Percentiles rank a stretch among this genome's conserved stretches.
Evolutionary conservation across 2,329 filamentous ascomycete genomes (phyloP).

Genomic region (Ramularia endophylla): DNA sequence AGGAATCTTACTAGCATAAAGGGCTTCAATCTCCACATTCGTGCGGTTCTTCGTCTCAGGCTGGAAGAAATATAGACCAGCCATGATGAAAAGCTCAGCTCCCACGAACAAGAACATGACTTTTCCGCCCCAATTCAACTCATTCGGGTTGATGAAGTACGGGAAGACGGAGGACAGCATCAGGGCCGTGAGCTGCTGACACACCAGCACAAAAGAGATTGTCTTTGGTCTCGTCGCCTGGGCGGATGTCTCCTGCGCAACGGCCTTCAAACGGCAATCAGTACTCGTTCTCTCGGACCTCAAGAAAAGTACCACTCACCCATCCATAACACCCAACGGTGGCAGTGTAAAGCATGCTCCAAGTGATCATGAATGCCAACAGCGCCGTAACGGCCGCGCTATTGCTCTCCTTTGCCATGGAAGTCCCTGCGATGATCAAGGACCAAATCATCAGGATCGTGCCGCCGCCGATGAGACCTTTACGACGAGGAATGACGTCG

Average conservation of each 20-base stretch:
- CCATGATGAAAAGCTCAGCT: conserved; percentile 32
- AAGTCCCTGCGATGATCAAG: conserved; percentile 19
- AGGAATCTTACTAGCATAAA: conserved; percentile 16
- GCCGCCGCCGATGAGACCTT: conserved; percentile 21
- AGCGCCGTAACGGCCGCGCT: conserved; percentile 19
- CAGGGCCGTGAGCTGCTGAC: conserved; percentile 32
- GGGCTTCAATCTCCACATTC: conserved; percentile 31
- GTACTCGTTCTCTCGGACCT: too few relatives aligned
- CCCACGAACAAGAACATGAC: conserved; percentile 36
- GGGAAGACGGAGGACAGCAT: conserved; percentile 35
- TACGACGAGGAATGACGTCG: conserved; percentile 20
- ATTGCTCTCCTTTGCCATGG: conserved; percentile 18
- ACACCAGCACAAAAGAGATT: conserved; percentile 23
- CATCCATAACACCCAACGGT: too few relatives aligned
- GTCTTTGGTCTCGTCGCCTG: conserved; percentile 23
- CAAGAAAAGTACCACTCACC: too few relatives aligned
- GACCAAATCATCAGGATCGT: conserved; percentile 21
- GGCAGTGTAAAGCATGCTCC: conserved; percentile 23
- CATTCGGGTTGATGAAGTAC: conserved; percentile 36
- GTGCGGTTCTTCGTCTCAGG: conserved; percentile 37
- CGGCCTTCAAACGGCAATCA: too few relatives aligned
- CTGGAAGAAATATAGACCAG: conserved; percentile 31
- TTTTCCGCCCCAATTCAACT: conserved; percentile 36
- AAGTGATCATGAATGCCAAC: conserved; percentile 25
- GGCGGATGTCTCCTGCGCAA: conserved; percentile 22